phyloP scores from a whole-genome alignment of 2,329 filamentous ascomycete species.

The Trichoderma sp. region DNA sequence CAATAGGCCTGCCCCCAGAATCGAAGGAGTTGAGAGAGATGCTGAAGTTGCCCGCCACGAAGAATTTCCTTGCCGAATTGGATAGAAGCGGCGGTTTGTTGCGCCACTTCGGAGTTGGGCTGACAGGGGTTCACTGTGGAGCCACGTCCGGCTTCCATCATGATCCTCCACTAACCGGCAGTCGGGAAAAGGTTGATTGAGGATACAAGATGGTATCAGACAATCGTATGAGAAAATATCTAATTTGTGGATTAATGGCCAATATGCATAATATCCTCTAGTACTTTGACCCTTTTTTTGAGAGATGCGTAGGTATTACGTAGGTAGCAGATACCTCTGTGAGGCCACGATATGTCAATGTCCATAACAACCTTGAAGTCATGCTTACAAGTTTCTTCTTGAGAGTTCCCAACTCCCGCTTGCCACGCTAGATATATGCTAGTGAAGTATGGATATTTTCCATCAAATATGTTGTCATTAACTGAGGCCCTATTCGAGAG shows the following conservation, averaged over 20 bases:
- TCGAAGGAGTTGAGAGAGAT: background rate
- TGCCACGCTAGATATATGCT: background rate
- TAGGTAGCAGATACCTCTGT: background rate
- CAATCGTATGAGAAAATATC: background rate
- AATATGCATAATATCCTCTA: background rate
- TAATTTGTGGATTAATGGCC: background rate
- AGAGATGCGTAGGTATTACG: no score
- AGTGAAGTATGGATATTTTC: background rate
- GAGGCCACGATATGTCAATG: no score
- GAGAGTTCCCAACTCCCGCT: background rate
- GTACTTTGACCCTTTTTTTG: background rate
- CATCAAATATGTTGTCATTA: background rate
- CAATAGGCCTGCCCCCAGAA: background rate
- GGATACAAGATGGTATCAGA: no score
- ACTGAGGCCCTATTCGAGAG: background rate
- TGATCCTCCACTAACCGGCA: background rate
- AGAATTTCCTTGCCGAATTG: constrained; percentile 13
- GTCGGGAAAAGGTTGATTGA: background rate
- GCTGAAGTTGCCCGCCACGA: background rate
- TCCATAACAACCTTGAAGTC: background rate
- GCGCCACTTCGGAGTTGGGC: constrained; percentile 17
- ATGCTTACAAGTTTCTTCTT: background rate
- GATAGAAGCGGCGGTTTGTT: constrained; percentile 1
- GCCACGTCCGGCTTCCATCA: background rate
- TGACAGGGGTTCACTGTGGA: constrained; percentile 10